These are phyloP conservation scores for Cercophora scortea DNA, from an alignment of 495 filamentous ascomycete species.

Conservation along the genomic window DNA sequence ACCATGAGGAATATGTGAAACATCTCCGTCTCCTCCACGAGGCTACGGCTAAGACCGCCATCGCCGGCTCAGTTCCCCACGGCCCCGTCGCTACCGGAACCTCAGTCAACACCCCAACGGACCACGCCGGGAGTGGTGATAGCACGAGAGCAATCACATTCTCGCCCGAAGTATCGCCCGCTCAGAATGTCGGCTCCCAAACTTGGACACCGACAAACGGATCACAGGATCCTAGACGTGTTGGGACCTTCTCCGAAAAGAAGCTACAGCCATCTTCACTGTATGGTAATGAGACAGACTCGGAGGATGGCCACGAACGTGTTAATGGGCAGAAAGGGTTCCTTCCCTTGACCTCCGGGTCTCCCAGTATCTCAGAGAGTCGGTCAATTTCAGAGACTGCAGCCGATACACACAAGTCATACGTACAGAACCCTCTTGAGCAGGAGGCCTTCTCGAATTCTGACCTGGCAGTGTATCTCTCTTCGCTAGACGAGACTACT, in stretches of 20 bases:
- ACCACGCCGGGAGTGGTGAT: conserved; percentile 4
- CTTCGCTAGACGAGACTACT: conserved; percentile 16
- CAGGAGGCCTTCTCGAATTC: conserved; percentile 22
- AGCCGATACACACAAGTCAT: conserved; percentile 2
- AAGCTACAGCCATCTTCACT: conserved; percentile 10
- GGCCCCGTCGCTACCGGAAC: not conserved
- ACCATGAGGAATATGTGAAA: conserved; percentile 28
- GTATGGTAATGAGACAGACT: conserved; percentile 13
- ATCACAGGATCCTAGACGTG: not conserved
- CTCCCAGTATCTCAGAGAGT: not conserved
- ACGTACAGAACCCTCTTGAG: conserved; percentile 15
- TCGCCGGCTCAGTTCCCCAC: too few relatives aligned
- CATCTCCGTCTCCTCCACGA: conserved; percentile 27
- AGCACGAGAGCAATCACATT: conserved; percentile 11
- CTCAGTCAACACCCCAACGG: not conserved
- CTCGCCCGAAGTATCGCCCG: not conserved
- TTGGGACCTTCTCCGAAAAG: not conserved
- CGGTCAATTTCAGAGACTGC: not conserved
- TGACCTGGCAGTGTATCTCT: conserved; percentile 30
- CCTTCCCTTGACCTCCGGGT: conserved; percentile 8
- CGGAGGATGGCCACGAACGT: conserved; percentile 4
- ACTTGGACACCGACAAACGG: conserved; percentile 4
- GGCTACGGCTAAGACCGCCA: conserved; percentile 6
- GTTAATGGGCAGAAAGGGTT: conserved; percentile 20
- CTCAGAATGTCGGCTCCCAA: too few relatives aligned